Base-by-base conservation (phyloP, 352 stramenopile species). In the Phytophthora ramorum region DNA sequence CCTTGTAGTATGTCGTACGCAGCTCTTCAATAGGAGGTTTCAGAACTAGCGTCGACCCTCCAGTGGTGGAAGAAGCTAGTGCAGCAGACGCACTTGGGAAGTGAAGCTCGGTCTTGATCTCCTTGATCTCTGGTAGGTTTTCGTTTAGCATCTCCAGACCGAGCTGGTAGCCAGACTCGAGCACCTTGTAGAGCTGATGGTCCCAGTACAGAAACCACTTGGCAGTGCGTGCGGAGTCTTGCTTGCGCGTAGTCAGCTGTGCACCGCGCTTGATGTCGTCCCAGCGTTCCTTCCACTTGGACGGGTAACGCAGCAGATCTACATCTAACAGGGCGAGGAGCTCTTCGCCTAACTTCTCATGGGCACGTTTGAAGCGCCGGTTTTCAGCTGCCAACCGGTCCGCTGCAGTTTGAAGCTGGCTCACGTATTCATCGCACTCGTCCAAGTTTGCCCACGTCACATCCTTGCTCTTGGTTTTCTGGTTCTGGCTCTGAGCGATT, bases 151-250 rank as follows among this genome's bases (percentile, higher is more conserved):
- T 97, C 59, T 98, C 95, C 3, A 99, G 80, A 0, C 93, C 96
- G n/a, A 96, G 82, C 59, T 97, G 89, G 53, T 98, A 99, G 2
- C 89, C 92, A 19, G 90, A 90, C 61, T 98, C 96, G 2, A 99
- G 68, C 4, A 96, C 92, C 52, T 99, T 98, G 79, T 98, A 99
- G 19, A 99, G 69, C 67, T 98, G 96, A 52, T 97, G 78, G 66
- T 99, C 93, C 96, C 96, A 99, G 66, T 96, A 97, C 6, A 89
- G 58, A 19, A 98, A 85, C 93, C 96, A 99, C 44, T 96, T 93
- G 49, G 78, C 81, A 30, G 95, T 97, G 8, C 91, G 85, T 7
- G 90, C 74, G 3, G 75, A 53, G 19, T 92, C 75, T 62, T 98
- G 97, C 32, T 93, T 95, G 14, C 84, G 83, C 14, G 84, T 87